A percentile compares a stretch with the other conserved stretches of the same genome.
These are phyloP conservation scores for Chalciporus chontae DNA, from an alignment of 768 basidiomycete species.

Conservation along the genomic window DNA sequence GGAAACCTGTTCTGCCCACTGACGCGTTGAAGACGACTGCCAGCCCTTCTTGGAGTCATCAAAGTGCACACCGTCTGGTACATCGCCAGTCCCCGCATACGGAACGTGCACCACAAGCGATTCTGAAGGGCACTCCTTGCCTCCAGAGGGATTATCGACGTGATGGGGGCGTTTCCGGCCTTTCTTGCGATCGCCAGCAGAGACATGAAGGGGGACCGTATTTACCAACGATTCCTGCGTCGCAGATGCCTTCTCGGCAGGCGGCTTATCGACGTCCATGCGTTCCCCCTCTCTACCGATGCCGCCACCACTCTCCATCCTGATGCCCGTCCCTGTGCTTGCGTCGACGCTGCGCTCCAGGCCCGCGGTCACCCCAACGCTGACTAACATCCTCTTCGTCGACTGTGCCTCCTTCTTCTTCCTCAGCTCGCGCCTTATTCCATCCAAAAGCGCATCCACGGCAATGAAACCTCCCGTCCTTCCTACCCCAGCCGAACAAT, in stretches of 20 bases:
- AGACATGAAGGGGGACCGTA: constrained; percentile 26
- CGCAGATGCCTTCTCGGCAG: background rate
- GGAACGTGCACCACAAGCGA: constrained; percentile 31
- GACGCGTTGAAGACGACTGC: constrained; percentile 34
- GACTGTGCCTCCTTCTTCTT: constrained; percentile 28
- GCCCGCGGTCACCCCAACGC: background rate
- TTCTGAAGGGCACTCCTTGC: constrained; percentile 15
- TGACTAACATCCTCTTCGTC: constrained; percentile 1
- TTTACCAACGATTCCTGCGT: constrained; percentile 9
- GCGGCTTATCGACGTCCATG: constrained; percentile 28
- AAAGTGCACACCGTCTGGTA: constrained; percentile 19
- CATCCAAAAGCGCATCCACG: constrained; percentile 82
- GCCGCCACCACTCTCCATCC: constrained; percentile 1
- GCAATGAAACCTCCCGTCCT: constrained; percentile 93
- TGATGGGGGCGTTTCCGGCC: constrained; percentile 9
- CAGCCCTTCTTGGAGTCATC: constrained; percentile 20
- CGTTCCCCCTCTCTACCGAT: constrained; percentile 7
- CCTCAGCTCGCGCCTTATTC: constrained; percentile 56
- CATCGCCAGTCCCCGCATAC: constrained; percentile 11
- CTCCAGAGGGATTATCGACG: background rate
- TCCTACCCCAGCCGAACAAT: constrained; percentile 94
- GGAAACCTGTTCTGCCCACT: constrained; percentile 45
- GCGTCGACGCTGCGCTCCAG: background rate
- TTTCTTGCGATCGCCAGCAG: constrained; percentile 28
- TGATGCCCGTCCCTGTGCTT: constrained; percentile 7